Evolutionary conservation across 345 rosid genomes (phyloP), one percentile per base, ranked within the genome.

Genomic region (Pugionium cornutum): DNA sequence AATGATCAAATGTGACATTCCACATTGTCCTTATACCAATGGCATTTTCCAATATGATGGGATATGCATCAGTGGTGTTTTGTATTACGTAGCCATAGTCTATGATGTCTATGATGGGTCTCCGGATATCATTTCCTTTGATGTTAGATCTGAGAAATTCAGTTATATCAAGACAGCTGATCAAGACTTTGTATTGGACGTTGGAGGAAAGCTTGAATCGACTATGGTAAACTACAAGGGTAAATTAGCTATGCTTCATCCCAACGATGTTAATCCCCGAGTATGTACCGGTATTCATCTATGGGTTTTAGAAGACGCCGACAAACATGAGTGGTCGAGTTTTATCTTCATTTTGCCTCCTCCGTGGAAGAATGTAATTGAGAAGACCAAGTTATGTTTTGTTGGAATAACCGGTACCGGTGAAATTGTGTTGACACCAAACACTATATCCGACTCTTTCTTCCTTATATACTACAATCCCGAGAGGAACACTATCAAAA

Each of bases 21-120:
- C 18, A 18, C 63, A 67, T 45, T 0, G 2, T 4, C 47, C 63
- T 52, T 40, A n/a, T n/a, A 40, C 9, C n/a, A 40, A 9, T 4
- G 50, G 65, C 27, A 4, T 1, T 45, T 33, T 1, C 10, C 47
- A 0, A n/a, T 11, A 25, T 53, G 43, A 65, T 53, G 51, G 43
- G 34, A 33, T 65, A 65, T 53, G 69, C 61, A 65, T 65, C 51
- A 53, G 43, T n/a, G 69, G 61, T 41, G 69, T 43, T 53, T 18
- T 43, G 5, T 65, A 65, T 43, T 65, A 65, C 52, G 4, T 51
- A 41, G 44, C 44, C 44, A 41, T 41, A 9, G 4, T 41, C 11
- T 4, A 40, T 9, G 43, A 40, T 10, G 43, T 1, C 6, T 2
- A 1, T 39, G 30, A 2, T 2, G 18, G 3, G 8, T 2, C 0